phyloP scores from a whole-genome alignment of 2,329 filamentous ascomycete genomes.

The Ilyonectria sp. region DNA sequence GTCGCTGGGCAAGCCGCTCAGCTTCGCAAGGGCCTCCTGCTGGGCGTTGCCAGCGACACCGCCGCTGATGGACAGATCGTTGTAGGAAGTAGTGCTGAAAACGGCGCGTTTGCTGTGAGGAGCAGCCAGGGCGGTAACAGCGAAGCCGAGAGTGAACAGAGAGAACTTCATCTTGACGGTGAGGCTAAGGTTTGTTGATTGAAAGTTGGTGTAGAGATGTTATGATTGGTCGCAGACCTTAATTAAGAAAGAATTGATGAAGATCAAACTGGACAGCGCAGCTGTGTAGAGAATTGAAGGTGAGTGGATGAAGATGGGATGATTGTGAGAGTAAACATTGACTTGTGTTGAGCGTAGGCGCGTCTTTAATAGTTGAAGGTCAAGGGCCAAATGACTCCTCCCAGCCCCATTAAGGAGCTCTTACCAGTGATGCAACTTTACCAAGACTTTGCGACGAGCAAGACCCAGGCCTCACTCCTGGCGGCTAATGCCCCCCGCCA shows the following conservation, averaged over 20 bases:
- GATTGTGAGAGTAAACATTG: slow-evolving; percentile 1
- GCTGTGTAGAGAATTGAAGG: slow-evolving; percentile 21
- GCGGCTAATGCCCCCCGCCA: neutral
- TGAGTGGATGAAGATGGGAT: neutral
- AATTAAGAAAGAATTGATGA: neutral
- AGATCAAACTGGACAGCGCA: slow-evolving; percentile 8
- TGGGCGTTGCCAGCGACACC: slow-evolving; percentile 62
- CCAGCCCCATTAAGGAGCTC: neutral
- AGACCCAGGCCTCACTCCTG: neutral
- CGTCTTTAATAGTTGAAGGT: slow-evolving; percentile 15
- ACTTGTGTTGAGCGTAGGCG: neutral
- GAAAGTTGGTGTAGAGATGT: too few relatives aligned
- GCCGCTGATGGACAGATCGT: slow-evolving; percentile 63
- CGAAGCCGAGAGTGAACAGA: slow-evolving; percentile 47
- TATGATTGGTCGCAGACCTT: neutral
- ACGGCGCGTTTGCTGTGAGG: slow-evolving; percentile 50
- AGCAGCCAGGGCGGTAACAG: slow-evolving; percentile 46
- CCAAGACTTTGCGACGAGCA: slow-evolving; percentile 1
- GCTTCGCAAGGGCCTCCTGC: slow-evolving; percentile 59
- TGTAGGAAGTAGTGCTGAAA: slow-evolving; percentile 56
- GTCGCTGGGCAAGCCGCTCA: slow-evolving; percentile 56
- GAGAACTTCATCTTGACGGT: slow-evolving; percentile 54
- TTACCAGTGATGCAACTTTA: neutral
- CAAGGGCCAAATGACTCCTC: neutral
- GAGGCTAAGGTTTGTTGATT: neutral